A percentile compares a stretch with the other conserved stretches of the same genome.
Conservation (phyloP, 192 early-diverging fungal species). For the Lobosporangium transversale region DNA sequence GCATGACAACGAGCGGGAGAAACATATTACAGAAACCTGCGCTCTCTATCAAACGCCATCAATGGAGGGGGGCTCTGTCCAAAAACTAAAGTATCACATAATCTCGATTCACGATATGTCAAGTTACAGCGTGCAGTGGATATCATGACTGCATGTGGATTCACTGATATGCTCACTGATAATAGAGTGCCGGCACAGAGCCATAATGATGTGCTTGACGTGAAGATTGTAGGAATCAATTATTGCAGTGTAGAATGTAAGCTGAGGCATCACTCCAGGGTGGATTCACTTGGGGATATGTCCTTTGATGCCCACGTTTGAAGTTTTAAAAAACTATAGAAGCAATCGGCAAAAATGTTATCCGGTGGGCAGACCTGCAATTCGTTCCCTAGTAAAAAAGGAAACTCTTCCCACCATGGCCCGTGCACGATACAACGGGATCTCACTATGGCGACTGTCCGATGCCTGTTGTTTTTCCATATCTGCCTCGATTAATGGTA, state of each 20-base stretch:
- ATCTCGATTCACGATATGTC: neutral
- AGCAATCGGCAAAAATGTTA: too few relatives aligned
- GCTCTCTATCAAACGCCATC: neutral
- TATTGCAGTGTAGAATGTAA: constrained; percentile 2
- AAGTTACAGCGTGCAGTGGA: constrained; percentile 12
- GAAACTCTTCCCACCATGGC: neutral
- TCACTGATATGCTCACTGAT: neutral
- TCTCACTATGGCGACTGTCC: constrained; percentile 1
- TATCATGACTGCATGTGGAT: constrained; percentile 15
- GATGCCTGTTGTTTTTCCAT: constrained; percentile 2
- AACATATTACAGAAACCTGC: constrained; percentile 8
- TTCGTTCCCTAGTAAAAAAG: neutral
- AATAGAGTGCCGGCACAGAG: constrained; percentile 6
- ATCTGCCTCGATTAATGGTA: constrained; percentile 1
- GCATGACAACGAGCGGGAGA: constrained; percentile 9
- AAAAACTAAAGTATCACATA: constrained; percentile 4
- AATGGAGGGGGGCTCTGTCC: neutral
- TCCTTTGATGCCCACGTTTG: too few relatives aligned
- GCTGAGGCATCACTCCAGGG: constrained; percentile 9
- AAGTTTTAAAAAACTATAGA: too few relatives aligned
- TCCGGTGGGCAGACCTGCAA: neutral
- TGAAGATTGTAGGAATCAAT: constrained; percentile 1
- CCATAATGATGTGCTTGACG: constrained; percentile 2
- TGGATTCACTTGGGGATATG: too few relatives aligned
- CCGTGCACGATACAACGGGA: neutral